Evolutionary conservation across 2,329 filamentous ascomycete genomes (phyloP).

Genomic region (Falciphora oryzae): DNA sequence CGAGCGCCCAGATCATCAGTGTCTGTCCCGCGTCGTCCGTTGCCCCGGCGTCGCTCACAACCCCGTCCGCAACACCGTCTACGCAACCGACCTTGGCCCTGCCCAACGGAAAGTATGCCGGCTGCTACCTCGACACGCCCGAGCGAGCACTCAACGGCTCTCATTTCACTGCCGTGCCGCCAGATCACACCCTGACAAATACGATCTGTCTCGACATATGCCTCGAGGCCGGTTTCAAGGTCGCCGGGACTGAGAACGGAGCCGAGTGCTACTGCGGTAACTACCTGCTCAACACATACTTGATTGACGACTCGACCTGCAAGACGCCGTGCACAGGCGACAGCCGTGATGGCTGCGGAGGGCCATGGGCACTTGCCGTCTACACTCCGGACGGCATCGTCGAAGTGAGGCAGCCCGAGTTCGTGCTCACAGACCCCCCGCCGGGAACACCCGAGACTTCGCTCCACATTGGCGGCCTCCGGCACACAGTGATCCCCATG

Average conservation of each 20-base stretch:
- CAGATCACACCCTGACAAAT: slow-evolving; percentile 16
- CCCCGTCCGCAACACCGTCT: not conserved
- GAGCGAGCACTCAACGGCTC: slow-evolving; percentile 15
- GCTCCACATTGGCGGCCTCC: slow-evolving; percentile 15
- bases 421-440: slow-evolving; percentile 14
- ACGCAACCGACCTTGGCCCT: slow-evolving; percentile 13
- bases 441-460: slow-evolving; percentile 16
- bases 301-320: slow-evolving; percentile 17
- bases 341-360: slow-evolving; percentile 13
- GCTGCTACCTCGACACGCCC: slow-evolving; percentile 17
- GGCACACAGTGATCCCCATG: slow-evolving; percentile 16
- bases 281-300: slow-evolving; percentile 17
- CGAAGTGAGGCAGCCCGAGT: slow-evolving; percentile 15
- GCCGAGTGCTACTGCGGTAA: slow-evolving; percentile 19
- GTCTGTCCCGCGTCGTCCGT: slow-evolving; percentile 7
- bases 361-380: slow-evolving; percentile 18
- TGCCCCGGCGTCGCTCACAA: not conserved
- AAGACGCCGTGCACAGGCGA: slow-evolving; percentile 16
- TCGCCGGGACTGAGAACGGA: slow-evolving; percentile 17
- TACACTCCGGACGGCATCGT: slow-evolving; percentile 17
- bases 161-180: slow-evolving; percentile 11
- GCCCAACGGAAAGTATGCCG: slow-evolving; percentile 14
- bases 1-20: not conserved
- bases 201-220: slow-evolving; percentile 17
- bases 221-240: slow-evolving; percentile 13